A percentile compares a stretch with the other conserved stretches of the same genome.
Conservation (phyloP, 345 rosid genomes). For the Lumnitzera littorea region DNA sequence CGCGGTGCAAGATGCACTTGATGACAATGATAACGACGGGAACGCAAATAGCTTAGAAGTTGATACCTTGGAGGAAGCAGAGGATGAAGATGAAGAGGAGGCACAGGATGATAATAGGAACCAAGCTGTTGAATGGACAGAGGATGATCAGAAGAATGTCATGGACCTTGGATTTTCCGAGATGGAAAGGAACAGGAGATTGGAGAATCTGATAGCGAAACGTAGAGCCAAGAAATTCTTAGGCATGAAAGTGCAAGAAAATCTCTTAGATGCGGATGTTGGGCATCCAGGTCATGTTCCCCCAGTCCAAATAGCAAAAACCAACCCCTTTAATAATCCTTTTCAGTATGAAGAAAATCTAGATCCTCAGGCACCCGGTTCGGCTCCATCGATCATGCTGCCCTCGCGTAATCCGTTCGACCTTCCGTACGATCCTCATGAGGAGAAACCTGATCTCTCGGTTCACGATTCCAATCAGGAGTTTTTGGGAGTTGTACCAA, state of each 20-base stretch:
- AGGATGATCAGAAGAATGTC: slow-evolving; percentile 73
- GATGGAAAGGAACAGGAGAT: slow-evolving; percentile 70
- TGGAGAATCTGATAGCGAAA: slow-evolving; percentile 67
- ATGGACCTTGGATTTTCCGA: slow-evolving; percentile 85
- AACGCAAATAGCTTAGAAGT: slow-evolving; percentile 19
- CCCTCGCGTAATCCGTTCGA: slow-evolving; percentile 72
- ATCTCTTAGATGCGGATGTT: slow-evolving; percentile 22
- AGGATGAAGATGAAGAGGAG: slow-evolving; percentile 36
- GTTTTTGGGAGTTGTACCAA: slow-evolving; percentile 37
- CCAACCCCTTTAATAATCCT: slow-evolving; percentile 24
- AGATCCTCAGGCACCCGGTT: slow-evolving; percentile 47
- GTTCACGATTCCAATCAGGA: slow-evolving; percentile 66
- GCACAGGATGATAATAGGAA: slow-evolving; percentile 17
- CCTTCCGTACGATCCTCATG: slow-evolving; percentile 69
- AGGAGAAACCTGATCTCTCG: slow-evolving; percentile 69
- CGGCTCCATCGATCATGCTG: slow-evolving; percentile 76
- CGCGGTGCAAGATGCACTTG: no score
- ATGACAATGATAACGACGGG: not conserved
- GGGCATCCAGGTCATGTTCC: slow-evolving; percentile 26
- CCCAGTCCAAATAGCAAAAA: slow-evolving; percentile 34
- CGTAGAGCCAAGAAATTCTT: slow-evolving; percentile 53
- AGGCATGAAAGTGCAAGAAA: slow-evolving; percentile 37
- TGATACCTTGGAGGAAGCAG: slow-evolving; percentile 35
- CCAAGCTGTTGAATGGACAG: slow-evolving; percentile 64
- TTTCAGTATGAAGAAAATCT: slow-evolving; percentile 15